phyloP scores from a whole-genome alignment of 345 rosid genomes.

The Citrus inodora region DNA sequence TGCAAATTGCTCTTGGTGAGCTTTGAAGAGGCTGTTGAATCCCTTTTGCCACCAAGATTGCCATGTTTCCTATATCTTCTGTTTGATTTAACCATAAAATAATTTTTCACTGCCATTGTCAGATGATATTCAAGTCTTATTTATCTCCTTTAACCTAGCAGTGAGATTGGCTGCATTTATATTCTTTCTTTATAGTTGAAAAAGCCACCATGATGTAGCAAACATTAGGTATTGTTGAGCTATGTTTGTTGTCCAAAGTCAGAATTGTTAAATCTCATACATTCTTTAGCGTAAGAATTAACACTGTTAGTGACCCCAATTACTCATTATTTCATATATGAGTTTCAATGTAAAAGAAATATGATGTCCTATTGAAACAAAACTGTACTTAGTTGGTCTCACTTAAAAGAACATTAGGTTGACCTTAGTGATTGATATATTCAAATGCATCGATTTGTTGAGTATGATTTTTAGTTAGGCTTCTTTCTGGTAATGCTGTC shows the following conservation, averaged over 20 bases:
- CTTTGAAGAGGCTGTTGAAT: conserved; percentile 7
- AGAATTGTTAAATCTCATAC: neutral
- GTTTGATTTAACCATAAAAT: neutral
- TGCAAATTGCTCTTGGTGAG: conserved; percentile 88
- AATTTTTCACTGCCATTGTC: neutral
- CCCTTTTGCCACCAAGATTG: neutral
- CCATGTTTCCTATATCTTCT: neutral
- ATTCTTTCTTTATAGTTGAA: neutral
- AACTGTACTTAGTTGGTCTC: neutral
- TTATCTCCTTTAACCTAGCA: neutral
- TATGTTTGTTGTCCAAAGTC: neutral
- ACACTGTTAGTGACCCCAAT: neutral
- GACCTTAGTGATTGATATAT: neutral
- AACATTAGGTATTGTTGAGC: neutral
- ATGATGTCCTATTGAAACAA: neutral
- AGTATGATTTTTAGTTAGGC: neutral
- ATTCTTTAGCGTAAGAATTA: neutral
- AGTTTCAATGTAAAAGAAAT: neutral
- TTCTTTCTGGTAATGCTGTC: neutral
- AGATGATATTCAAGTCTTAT: neutral
- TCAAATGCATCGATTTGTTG: neutral
- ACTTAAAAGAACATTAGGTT: neutral
- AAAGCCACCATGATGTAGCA: neutral
- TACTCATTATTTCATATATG: neutral
- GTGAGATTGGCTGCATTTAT: neutral